Evolutionary conservation across 2,329 filamentous ascomycete genomes (phyloP).

Genomic region (Trichoderma oligosporum): DNA sequence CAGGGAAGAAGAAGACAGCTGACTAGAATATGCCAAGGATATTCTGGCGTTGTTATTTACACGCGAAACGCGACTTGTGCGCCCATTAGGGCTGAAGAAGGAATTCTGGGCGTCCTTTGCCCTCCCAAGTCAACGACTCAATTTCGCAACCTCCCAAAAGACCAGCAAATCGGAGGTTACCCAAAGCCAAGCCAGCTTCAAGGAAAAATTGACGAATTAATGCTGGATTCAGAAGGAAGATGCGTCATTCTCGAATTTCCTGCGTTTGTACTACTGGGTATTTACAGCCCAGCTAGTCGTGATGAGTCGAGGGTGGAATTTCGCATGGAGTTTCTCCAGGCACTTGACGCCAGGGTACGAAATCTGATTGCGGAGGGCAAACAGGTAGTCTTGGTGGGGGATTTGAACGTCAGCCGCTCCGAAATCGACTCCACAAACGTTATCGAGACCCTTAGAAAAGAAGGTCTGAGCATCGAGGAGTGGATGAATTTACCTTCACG

Average conservation of each 20-base stretch:
- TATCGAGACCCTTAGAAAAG: slow-evolving; percentile 67
- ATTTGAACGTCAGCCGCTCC: slow-evolving; percentile 73
- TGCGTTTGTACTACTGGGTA: slow-evolving; percentile 87
- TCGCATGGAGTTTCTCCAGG: slow-evolving; percentile 71
- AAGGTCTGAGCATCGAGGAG: slow-evolving; percentile 63
- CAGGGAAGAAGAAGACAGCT: too few relatives aligned
- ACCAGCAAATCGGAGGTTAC: slow-evolving; percentile 85
- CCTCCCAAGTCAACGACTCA: slow-evolving; percentile 65
- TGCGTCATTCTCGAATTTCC: slow-evolving; percentile 91
- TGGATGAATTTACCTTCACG: slow-evolving; percentile 70
- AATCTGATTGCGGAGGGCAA: slow-evolving; percentile 80
- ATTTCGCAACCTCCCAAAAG: slow-evolving; percentile 70
- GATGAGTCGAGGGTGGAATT: slow-evolving; percentile 83
- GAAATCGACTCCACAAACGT: slow-evolving; percentile 74
- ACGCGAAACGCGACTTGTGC: slow-evolving; percentile 81
- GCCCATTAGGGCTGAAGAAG: slow-evolving; percentile 88
- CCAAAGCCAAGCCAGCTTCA: slow-evolving; percentile 65
- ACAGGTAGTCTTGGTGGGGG: slow-evolving; percentile 78
- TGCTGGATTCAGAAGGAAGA: slow-evolving; percentile 84
- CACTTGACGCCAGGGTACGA: slow-evolving; percentile 77
- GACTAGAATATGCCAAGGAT: slow-evolving; percentile 49
- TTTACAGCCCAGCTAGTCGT: slow-evolving; percentile 86
- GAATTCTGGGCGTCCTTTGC: slow-evolving; percentile 77
- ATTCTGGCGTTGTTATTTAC: slow-evolving; percentile 93
- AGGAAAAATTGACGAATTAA: slow-evolving; percentile 60